Base-by-base conservation (phyloP, 371 early-diverging fungal species). In the Fennellomyces sp. region DNA sequence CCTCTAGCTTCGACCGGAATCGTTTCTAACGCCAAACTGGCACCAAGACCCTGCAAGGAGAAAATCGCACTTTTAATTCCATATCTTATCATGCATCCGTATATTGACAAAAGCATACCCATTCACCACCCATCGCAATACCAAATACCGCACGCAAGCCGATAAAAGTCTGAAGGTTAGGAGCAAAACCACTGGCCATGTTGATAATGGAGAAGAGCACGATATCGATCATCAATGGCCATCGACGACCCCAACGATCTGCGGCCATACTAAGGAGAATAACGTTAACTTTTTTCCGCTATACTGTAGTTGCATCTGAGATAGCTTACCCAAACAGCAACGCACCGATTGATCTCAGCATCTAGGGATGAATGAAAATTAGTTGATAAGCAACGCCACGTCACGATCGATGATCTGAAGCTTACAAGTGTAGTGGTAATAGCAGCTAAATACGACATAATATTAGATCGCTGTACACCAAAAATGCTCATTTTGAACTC, bases 101-200 rank as follows among this genome's bases (percentile, higher is more conserved):
- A n/a, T n/a, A n/a, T n/a, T n/a, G n/a, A 33, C 8, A 33, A 12
- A 33, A 15, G 17, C 19, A 63, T 75, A 71, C 76, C 91, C 91
- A 91, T 64, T 87, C 88, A 36, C 90, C 91, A 36, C 91, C 91
- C 87, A 89, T 86, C 10, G 83, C 75, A 41, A 89, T 83, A 25
- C 89, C 89, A 69, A 88, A 91, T 5, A 91, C 58, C 11, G 84
- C 83, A 35, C 89, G 83, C 21, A 88, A 64, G 11, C 66, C 74
- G 47, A 78, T 69, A 33, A 74, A 74, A 2, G 63, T 52, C n/a
- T 29, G 62, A 3, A 86, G 73, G 61, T 84, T 87, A 2, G 74
- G 78, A 2, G 88, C 74, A 58, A 89, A 91, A 1, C 90, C 91
- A 33, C 88, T 84, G 5, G 79, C 83, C 58, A 90, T 75, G 56